Base-by-base conservation (phyloP, 345 rosid genomes). In the Lumnitzera littorea region DNA sequence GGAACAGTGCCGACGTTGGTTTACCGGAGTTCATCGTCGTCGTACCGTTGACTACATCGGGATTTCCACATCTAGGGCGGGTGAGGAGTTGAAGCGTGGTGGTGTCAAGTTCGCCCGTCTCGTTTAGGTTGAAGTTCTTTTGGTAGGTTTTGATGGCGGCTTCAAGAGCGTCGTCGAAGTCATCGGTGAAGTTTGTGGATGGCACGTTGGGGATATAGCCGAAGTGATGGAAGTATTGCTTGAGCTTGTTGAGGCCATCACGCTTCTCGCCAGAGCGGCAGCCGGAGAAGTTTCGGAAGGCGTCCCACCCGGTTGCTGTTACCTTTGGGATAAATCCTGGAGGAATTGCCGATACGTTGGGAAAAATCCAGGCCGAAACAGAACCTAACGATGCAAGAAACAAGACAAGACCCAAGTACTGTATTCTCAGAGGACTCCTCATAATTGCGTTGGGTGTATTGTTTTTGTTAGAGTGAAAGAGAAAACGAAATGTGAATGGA, bases 31-130 rank as follows among this genome's bases (percentile, higher is more conserved):
- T 87, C 99, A 92, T 92, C 11, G 78, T 43, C 2, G 87, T 78
- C 0, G 96, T 67, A 2, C 99, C 97, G 76, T 92, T 92, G 70
- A 92, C 76, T 14, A 92, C 68, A 46, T 92, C 99, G 2, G 99
- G 86, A 66, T 87, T 87, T 5, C 99, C 97, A 51, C 99, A 92
- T 54, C 97, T 76, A 0, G 99, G 97, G 24, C 68, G 75, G n/a
- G 80, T 68, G 63, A 92, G 74, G 56, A 78, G 87, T 56, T 70
- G 63, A 0, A 92, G 50, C 11, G 99, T 92, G 10, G 68, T 58
- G 2, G 66, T 62, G 16, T 92, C 99, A 48, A 92, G 95, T 23
- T 79, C 63, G 2, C 99, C 99, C 8, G 99, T 85, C 48, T 74
- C 74, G 14, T 84, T 60, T 31, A 92, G 84, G 65, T 78, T 77